Evolutionary conservation across 352 stramenopile species (phyloP).

Genomic region (Phytophthora ohioensis): DNA sequence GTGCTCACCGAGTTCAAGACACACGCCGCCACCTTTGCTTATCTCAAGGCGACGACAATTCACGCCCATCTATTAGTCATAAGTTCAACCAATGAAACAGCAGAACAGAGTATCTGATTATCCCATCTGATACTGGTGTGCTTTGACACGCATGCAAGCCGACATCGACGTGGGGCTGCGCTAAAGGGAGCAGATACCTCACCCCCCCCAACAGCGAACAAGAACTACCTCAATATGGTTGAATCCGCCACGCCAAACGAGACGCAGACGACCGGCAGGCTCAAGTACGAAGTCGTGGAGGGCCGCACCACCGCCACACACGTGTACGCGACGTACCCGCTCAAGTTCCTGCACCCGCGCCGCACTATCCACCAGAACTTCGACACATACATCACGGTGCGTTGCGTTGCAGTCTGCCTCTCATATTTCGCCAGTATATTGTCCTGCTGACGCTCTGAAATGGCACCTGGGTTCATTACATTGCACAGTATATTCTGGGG

Average conservation of each 20-base stretch:
- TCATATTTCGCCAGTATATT: neutral
- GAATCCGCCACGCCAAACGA: conserved; percentile 5
- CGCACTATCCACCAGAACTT: conserved; percentile 65
- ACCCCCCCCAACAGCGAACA: neutral
- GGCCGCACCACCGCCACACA: conserved; percentile 69
- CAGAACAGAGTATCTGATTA: conserved; percentile 24
- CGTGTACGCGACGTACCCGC: conserved; percentile 85
- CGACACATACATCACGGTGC: conserved; percentile 81
- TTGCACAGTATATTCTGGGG: conserved; percentile 78
- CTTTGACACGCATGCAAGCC: conserved; percentile 30
- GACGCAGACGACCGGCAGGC: conserved; percentile 43
- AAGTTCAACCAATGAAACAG: conserved; percentile 8
- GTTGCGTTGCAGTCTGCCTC: conserved; percentile 12
- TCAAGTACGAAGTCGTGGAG: conserved; percentile 79
- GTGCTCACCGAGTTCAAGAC: neutral
- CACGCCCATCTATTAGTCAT: neutral
- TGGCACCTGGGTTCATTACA: conserved; percentile 4
- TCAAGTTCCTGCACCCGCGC: conserved; percentile 89
- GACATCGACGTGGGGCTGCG: neutral
- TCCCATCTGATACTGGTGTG: conserved; percentile 14
- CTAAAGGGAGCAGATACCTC: neutral
- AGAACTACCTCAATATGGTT: conserved; percentile 14
- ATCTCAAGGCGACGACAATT: conserved; percentile 7
- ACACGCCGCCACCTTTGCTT: neutral
- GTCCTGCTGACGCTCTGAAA: neutral